These are phyloP conservation scores for Ceratocystis cubensis DNA, from an alignment of 2,329 filamentous ascomycete genomes.

Conservation along the genomic window DNA sequence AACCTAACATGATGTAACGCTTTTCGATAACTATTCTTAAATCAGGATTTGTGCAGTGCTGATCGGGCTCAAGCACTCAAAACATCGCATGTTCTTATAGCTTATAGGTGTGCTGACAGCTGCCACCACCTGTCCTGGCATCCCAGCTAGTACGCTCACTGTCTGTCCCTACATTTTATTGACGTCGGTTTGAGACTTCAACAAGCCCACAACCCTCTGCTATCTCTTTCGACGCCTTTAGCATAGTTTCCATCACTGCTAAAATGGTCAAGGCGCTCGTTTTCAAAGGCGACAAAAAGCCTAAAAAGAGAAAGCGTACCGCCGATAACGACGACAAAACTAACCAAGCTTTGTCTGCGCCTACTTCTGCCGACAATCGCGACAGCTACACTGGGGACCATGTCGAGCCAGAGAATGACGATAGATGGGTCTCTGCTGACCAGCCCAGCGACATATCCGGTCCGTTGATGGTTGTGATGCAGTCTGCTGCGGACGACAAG, in stretches of 20 bases:
- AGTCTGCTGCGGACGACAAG: slow-evolving; percentile 47
- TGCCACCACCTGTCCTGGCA: too few species aligned
- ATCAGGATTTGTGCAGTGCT: not conserved
- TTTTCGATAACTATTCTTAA: too few species aligned
- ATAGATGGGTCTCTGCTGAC: slow-evolving; percentile 87
- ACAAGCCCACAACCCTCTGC: not conserved
- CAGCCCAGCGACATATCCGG: slow-evolving; percentile 60
- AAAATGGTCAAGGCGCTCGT: slow-evolving; percentile 75
- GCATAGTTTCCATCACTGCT: not conserved
- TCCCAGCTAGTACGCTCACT: too few species aligned
- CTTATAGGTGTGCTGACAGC: too few species aligned
- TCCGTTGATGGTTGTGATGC: slow-evolving; percentile 66
- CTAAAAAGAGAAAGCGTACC: slow-evolving; percentile 74
- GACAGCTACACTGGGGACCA: slow-evolving; percentile 21
- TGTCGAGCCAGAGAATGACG: slow-evolving; percentile 47
- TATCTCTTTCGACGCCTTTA: not conserved
- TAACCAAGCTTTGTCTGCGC: not conserved
- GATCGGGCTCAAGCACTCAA: not conserved
- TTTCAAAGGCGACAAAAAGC: slow-evolving; percentile 96
- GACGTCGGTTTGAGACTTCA: not conserved
- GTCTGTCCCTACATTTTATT: too few species aligned
- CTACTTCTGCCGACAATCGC: slow-evolving; percentile 1
- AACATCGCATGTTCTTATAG: not conserved
- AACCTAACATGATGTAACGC: too few species aligned
- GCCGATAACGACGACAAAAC: slow-evolving; percentile 22